Evolutionary conservation across 75 land plant species (phyloP), one percentile per base, ranked within the genome.

Genomic region (Cupressus sempervirens): DNA sequence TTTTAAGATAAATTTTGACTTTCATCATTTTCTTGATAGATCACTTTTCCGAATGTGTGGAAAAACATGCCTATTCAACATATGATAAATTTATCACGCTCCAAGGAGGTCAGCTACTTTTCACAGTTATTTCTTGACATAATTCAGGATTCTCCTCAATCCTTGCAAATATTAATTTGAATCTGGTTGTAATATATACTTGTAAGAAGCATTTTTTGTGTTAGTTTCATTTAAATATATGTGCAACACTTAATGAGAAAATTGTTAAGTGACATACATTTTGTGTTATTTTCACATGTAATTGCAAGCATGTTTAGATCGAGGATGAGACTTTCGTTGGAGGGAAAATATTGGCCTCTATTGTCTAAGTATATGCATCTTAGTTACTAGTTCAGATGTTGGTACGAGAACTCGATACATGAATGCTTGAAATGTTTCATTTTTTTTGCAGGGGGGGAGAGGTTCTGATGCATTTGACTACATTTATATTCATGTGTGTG

Each of bases 21-120:
- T n/a, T n/a, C n/a, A 14, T 83, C 41, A 18, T 75, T 50, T 56
- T n/a, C 85, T 26, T 26, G 77, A 85, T 93, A 97, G 97, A 98
- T 88, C 94, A 98, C 87, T 95, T 98, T 85, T 98, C 99, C 15
- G 99, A 98, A 89, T 98, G 98, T 87, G 99, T 98, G 54, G 99
- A 98, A 93, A 91, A 83, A 52, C 99, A 98, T 92, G 99, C 99
- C 40, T 98, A 76, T 85, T 89, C 91, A 83, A 93, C 98, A 73
- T 98, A 98, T 85, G 99, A 98, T 90, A 94, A 98, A 82, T 98
- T 96, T 86, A 87, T 98, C 89, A 95, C 89, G 88, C 86, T 87
- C 43, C 88, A 92, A 67, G 99, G 93, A 90, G 99, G 99, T 92
- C 70, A 43, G 86, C 16, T 13, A 54, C 46, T 56, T 54, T 26